Base-by-base conservation (phyloP, 768 basidiomycete species). In the Serpula lacrymans region DNA sequence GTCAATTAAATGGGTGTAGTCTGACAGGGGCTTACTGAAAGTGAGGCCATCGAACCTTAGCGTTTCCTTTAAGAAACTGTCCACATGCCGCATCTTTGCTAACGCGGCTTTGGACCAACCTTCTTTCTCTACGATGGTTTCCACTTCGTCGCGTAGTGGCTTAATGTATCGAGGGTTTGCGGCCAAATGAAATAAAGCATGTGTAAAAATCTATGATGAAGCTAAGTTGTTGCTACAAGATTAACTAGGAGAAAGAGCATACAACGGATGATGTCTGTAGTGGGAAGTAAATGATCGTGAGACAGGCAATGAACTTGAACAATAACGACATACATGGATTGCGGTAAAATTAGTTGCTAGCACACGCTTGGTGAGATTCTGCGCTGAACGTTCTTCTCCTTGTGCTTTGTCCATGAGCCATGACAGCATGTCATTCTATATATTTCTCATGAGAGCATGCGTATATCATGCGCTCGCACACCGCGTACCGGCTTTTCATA, bases 371-470 rank as follows among this genome's bases (percentile, higher is more conserved):
- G 62, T 59, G 6, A 73, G 48, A 23, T 65, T 57, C 14, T 50
- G 50, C 7, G 63, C 40, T 1, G 57, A 60, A 14, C 57, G 51
- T 39, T 66, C 60, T 4, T 55, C 34, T 20, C 53, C 62, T 21
- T 54, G 34, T 0, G 69, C 68, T 12, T 55, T 53, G 25, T 69
- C 69, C 28, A 75, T 51, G 6, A 75, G 48, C 74, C 74, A 77
- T 28, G 61, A 62, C 4, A 75, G 60, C 26, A 71, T 48, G 46
- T 77, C 72, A 38, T 69, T 68, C 75, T 72, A 30, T 8, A 22
- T 6, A n/a, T n/a, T n/a, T n/a, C n/a, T n/a, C n/a, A n/a, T 51
- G 3, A 52, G 23, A 47, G 22, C 3, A 39, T 31, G 38, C 24
- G 6, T 17, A 35, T 23, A 14, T 14, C 31, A 33, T 6, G 20